These are phyloP conservation scores for Diutina neorugosa DNA, from an alignment of 1,139 yeast genomes.

Conservation along the genomic window DNA sequence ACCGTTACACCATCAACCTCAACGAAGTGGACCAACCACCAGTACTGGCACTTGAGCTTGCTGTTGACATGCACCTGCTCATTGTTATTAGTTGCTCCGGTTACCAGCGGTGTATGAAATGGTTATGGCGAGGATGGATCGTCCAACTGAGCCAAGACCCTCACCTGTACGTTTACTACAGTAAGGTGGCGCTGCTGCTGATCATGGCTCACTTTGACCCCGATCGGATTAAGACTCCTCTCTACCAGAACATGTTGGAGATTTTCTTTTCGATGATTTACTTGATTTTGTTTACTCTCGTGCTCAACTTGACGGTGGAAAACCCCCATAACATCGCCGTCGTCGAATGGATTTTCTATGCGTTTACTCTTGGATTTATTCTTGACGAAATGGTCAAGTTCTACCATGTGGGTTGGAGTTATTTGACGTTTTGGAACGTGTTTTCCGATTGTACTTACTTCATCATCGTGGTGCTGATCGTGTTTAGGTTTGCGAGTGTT, in stretches of 20 bases:
- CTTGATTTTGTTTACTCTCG: constrained; percentile 47
- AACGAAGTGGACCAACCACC: constrained; percentile 55
- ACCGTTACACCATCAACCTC: constrained; percentile 55
- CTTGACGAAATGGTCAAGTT: constrained; percentile 59
- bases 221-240: constrained; percentile 72
- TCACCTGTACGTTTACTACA: constrained; percentile 52
- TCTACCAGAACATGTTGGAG: constrained; percentile 67
- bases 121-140: constrained; percentile 94
- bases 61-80: constrained; percentile 78
- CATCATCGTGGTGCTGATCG: constrained; percentile 40
- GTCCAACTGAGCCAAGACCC: constrained; percentile 66
- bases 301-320: constrained; percentile 40
- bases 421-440: constrained; percentile 70
- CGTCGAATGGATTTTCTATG: constrained; percentile 46
- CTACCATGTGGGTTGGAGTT: constrained; percentile 64
- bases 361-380: constrained; percentile 55
- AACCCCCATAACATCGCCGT: constrained; percentile 20
- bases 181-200: constrained; percentile 43
- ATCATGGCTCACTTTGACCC: constrained; percentile 68
- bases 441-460: constrained; percentile 63
- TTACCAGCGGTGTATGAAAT: constrained; percentile 73
- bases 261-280: constrained; percentile 57
- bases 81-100: constrained; percentile 69
- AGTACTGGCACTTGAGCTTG: constrained; percentile 64
- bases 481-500: constrained; percentile 40